phyloP scores from a whole-genome alignment of 768 basidiomycete genomes.

The Rhodocollybia butyracea region DNA sequence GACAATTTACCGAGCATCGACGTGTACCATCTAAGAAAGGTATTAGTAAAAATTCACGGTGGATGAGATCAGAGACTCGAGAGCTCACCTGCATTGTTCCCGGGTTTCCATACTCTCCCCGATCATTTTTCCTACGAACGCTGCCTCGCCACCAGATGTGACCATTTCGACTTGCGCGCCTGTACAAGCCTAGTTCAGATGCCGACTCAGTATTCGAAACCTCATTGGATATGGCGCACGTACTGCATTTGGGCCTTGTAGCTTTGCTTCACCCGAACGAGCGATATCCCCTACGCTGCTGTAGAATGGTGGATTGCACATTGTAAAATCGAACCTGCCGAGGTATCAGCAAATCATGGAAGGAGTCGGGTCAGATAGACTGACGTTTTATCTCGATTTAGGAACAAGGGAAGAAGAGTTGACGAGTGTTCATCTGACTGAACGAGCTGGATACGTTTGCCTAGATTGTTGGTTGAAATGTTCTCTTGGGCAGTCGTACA shows the following conservation, averaged over 20 bases:
- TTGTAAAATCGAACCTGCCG: constrained; percentile 67
- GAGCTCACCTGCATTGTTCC: constrained; percentile 55
- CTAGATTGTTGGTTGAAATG: constrained; percentile 53
- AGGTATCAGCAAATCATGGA: neutral
- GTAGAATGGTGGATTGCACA: constrained; percentile 99
- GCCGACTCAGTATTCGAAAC: neutral
- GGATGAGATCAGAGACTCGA: neutral
- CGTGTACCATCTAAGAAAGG: constrained; percentile 77
- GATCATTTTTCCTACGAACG: constrained; percentile 77
- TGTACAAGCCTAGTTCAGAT: constrained; percentile 64
- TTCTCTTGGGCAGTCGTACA: constrained; percentile 53
- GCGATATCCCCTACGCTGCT: constrained; percentile 65
- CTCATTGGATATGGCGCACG: constrained; percentile 16
- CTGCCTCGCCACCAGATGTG: constrained; percentile 79
- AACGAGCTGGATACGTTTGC: constrained; percentile 46
- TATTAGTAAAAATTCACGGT: neutral
- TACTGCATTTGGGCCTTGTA: constrained; percentile 67
- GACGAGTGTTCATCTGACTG: constrained; percentile 30
- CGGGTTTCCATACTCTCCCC: constrained; percentile 57
- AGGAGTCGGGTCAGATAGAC: neutral
- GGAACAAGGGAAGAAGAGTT: constrained; percentile 43
- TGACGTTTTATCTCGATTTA: neutral
- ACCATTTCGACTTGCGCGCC: constrained; percentile 89
- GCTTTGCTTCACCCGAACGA: constrained; percentile 59
- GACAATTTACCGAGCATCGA: constrained; percentile 89